Evolutionary conservation across 106 monocot genomes (phyloP), one percentile per base, ranked within the genome.

Genomic region (Allium fistulosum): DNA sequence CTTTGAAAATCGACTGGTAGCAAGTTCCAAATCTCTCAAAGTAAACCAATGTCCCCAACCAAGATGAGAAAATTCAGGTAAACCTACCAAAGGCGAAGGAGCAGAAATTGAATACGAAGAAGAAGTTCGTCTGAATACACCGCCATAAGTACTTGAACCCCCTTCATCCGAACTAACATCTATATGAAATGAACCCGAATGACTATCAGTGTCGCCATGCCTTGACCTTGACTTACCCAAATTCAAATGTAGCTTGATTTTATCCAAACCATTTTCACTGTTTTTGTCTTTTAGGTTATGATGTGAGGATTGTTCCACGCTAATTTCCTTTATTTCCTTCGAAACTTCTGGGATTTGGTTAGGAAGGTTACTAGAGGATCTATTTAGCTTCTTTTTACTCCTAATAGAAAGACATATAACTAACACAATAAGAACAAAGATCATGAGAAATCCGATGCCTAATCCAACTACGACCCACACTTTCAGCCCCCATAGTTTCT

Each of bases 1-100:
- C 64, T 75, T 83, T 59, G 82, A 59, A 74, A 83, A 83, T 49
- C 75, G 65, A 63, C 75, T 79, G 45, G 82, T 83, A 16, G 82
- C 82, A 67, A 79, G 67, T 78, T 83, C 82, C 69, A 83, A 62
- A 16, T 83, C 82, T 62, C 78, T 78, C 63, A 83, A 64, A 47
- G 82, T 83, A 63, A 82, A 82, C 82, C 78, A 82, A 53, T 82
- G 82, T 51, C 82, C 82, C 82, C 82, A 82, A 28, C 82, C 82
- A 52, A 78, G 78, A 53, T 82, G 72, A 55, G 82, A 82, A 68
- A 82, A 82, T 50, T 82, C 82, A 11, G 82, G 82, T 28, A 83
- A 73, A 16, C 78, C 82, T 5, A 67, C 50, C 48, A 83, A 71
- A 69, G 82, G 82, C 16, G 75, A 73, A 67, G 75, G 66, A 51